Base-by-base conservation (phyloP, 2,329 filamentous ascomycete genomes). In the Phaeomoniella chlamydospora region DNA sequence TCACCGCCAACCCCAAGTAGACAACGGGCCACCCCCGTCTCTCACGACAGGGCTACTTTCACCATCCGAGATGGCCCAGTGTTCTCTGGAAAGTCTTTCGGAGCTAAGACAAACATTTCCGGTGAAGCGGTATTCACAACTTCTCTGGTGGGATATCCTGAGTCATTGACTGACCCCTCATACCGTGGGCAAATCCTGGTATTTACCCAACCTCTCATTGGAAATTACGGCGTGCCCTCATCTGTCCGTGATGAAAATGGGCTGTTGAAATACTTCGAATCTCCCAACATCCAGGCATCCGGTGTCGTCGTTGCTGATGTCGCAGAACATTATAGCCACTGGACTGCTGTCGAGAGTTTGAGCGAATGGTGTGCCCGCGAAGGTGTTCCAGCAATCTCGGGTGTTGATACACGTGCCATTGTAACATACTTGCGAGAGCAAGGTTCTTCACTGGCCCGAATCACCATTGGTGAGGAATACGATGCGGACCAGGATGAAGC, bases 101-200 rank as follows among this genome's bases (percentile, higher is more conserved):
- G 90, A 51, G 90, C 90, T 54, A 90, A 92, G 60, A 75, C 81
- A 58, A 98, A 94, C 70, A 83, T 96, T 56, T 94, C 87, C 44
- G 90, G 90, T 49, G 90, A 98, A 68, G 90, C 90, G 32, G 90
- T 96, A 58, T 98, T 98, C 70, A 96, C 90, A 43, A 96, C 90
- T 41, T 94, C 88, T 15, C 77, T 96, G 38, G 90, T 98, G 40
- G 90, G 90, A 52, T 98, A 98, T 60, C 90, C 90, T 48, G 90
- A 98, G 68, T 94, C 74, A 32, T 65, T 79, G 65, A 77, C 74
- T 52, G 74, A 78, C 46, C 74, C 74, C 10, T 78, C 74, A 38
- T 79, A 79, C 58, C 73, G 74, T 47, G 74, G 63, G 37, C 90
- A 98, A 68, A 96, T 98, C 48, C 71, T 98, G 49, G 88, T 96